These are phyloP conservation scores for Penicillium macrosclerotiorum DNA, from an alignment of 495 filamentous ascomycete genomes.

Conservation along the genomic window DNA sequence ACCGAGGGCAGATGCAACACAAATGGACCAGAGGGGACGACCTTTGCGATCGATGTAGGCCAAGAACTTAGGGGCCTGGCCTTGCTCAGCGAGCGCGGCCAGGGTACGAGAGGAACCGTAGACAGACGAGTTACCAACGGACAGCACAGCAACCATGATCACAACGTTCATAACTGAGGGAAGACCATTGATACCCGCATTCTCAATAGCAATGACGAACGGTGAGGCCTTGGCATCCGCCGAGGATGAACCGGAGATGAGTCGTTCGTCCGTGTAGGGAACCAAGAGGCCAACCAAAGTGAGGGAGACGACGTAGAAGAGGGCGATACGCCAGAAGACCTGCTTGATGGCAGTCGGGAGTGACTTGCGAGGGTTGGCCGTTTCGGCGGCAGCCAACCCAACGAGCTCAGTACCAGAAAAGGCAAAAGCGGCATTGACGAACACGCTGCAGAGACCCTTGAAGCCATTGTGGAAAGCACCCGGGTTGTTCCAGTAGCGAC, in stretches of 20 bases:
- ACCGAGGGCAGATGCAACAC: constrained; percentile 65
- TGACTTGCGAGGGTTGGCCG: constrained; percentile 80
- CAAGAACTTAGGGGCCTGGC: constrained; percentile 73
- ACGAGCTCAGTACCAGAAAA: constrained; percentile 95
- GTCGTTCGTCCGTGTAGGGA: constrained; percentile 59
- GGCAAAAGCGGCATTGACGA: constrained; percentile 89
- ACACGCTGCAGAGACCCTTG: constrained; percentile 90
- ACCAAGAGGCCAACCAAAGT: constrained; percentile 73
- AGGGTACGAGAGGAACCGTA: constrained; percentile 87
- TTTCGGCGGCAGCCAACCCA: constrained; percentile 85
- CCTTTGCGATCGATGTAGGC: constrained; percentile 82
- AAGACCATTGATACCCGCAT: constrained; percentile 71
- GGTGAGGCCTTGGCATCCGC: constrained; percentile 75
- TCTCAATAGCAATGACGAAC: constrained; percentile 84
- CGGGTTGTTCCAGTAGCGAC: constrained; percentile 75
- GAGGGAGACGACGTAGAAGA: constrained; percentile 81
- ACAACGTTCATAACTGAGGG: constrained; percentile 88
- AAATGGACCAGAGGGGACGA: constrained; percentile 73
- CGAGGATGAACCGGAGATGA: constrained; percentile 53
- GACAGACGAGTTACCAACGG: constrained; percentile 82
- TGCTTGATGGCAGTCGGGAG: constrained; percentile 87
- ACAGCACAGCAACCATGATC: constrained; percentile 83
- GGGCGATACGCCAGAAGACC: constrained; percentile 91
- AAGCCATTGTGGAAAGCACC: constrained; percentile 92
- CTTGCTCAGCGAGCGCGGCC: constrained; percentile 80